Conservation (phyloP, 1,284 basidiomycete species). For the Agroathelia rolfsii region DNA sequence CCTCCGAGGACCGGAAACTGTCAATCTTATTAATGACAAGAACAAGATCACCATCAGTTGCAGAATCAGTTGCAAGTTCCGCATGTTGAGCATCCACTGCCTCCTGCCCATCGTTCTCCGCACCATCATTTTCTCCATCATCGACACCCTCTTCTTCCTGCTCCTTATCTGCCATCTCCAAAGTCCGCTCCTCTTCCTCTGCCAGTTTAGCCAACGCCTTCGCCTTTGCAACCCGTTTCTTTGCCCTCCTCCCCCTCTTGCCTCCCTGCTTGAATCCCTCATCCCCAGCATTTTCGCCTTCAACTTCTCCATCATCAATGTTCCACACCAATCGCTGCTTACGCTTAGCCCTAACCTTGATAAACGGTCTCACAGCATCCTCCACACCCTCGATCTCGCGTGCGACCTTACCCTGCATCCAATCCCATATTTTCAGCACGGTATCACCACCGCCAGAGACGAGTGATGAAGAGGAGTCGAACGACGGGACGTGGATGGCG, state of each 20-base stretch:
- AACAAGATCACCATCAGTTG: constrained; percentile 21
- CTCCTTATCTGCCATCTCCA: too few relatives aligned
- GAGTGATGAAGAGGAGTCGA: constrained; percentile 38
- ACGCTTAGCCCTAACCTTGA: constrained; percentile 39
- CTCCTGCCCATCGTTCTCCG: constrained; percentile 17
- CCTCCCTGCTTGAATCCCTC: too few relatives aligned
- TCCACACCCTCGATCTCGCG: constrained; percentile 47
- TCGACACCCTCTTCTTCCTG: constrained; percentile 17
- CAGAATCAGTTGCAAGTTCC: constrained; percentile 4
- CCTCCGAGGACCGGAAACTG: constrained; percentile 16
- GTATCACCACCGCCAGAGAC: constrained; percentile 86
- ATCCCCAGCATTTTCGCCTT: constrained; percentile 15
- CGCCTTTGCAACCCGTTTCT: too few relatives aligned
- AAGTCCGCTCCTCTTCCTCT: constrained; percentile 14
- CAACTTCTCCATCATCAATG: constrained; percentile 23
- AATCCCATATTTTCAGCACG: constrained; percentile 72
- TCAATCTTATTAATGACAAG: constrained; percentile 46
- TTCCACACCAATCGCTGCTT: constrained; percentile 27
- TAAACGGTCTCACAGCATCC: constrained; percentile 48
- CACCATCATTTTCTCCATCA: constrained; percentile 12
- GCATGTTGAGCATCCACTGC: constrained; percentile 13
- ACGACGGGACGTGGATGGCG: constrained; percentile 59
- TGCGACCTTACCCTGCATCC: constrained; percentile 50
- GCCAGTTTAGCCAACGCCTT: constrained; percentile 16
- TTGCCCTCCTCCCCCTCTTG: constrained; percentile 15